Conservation (phyloP, 441 rosid genomes). For the Euphorbia schlechtendalii region DNA sequence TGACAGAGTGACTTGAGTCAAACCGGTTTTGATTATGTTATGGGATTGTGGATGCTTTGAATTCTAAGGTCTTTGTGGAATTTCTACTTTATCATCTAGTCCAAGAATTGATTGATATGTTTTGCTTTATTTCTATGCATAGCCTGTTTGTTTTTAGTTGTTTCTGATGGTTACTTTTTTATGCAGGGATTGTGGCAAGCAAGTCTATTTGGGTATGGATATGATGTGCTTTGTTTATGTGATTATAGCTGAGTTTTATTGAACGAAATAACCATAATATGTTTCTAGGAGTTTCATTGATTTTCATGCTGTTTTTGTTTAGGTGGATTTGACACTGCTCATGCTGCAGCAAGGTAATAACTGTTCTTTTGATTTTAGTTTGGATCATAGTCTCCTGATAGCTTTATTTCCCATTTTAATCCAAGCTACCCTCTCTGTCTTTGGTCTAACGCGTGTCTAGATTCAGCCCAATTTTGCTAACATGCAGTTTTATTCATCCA, state of each 20-base stretch:
- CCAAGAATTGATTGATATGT: slow-evolving; percentile 1
- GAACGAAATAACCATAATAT: background rate
- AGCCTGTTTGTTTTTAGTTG: slow-evolving; percentile 4
- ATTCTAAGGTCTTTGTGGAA: background rate
- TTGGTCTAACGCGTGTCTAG: background rate
- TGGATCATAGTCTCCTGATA: background rate
- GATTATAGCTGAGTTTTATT: slow-evolving; percentile 11
- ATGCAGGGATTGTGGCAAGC: slow-evolving; percentile 94
- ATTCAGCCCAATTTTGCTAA: background rate
- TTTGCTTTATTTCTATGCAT: background rate
- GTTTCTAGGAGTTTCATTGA: slow-evolving; percentile 4
- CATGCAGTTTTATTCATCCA: slow-evolving; percentile 18
- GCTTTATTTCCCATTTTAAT: background rate
- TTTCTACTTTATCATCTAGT: background rate
- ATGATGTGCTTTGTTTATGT: slow-evolving; percentile 12
- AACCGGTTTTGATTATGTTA: background rate
- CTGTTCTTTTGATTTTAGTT: slow-evolving; percentile 1
- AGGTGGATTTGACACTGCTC: slow-evolving; percentile 98
- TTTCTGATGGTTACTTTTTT: slow-evolving; percentile 6
- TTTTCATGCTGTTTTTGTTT: slow-evolving; percentile 13
- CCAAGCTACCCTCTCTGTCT: background rate
- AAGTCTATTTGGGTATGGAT: slow-evolving; percentile 80
- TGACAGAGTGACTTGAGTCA: background rate
- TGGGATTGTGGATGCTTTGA: slow-evolving; percentile 2
- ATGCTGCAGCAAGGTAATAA: slow-evolving; percentile 87